Percentiles rank a stretch among this genome's conserved stretches.
These are phyloP conservation scores for Fennellomyces sp. DNA, from an alignment of 371 early-diverging fungal genomes.

Conservation along the genomic window DNA sequence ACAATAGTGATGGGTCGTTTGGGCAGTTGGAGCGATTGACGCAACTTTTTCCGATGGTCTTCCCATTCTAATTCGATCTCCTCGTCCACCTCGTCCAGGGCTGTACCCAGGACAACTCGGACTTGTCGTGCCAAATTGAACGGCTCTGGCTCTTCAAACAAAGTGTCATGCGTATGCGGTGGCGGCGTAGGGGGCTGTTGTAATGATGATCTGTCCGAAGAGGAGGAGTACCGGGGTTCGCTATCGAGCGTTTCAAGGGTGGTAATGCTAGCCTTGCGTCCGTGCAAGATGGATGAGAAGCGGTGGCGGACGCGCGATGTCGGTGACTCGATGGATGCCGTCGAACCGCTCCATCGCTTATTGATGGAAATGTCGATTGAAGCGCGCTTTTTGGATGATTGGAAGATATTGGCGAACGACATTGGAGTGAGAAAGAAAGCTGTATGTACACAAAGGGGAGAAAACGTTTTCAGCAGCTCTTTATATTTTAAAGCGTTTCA, in stretches of 20 bases:
- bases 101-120: conserved; percentile 16
- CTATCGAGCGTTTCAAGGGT: neutral
- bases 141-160: neutral
- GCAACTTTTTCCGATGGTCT: conserved; percentile 16
- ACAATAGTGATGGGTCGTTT: conserved; percentile 5
- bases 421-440: neutral
- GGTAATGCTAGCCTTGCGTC: neutral
- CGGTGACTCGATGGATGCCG: neutral
- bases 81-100: conserved; percentile 22
- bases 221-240: conserved; percentile 6
- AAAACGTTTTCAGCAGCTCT: neutral
- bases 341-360: neutral
- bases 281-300: neutral
- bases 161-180: neutral
- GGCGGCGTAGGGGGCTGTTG: conserved; percentile 9
- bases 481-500: conserved; percentile 2
- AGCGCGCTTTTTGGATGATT: neutral
- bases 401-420: neutral
- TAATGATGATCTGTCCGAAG: conserved; percentile 2
- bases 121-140: conserved; percentile 16
- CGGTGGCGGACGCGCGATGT: conserved; percentile 6
- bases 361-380: neutral
- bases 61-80: conserved; percentile 33
- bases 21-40: conserved; percentile 13
- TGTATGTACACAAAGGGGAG: neutral